These are phyloP conservation scores for Diaporthe sp. DNA, from an alignment of 2,329 filamentous ascomycete genomes.

Conservation along the genomic window DNA sequence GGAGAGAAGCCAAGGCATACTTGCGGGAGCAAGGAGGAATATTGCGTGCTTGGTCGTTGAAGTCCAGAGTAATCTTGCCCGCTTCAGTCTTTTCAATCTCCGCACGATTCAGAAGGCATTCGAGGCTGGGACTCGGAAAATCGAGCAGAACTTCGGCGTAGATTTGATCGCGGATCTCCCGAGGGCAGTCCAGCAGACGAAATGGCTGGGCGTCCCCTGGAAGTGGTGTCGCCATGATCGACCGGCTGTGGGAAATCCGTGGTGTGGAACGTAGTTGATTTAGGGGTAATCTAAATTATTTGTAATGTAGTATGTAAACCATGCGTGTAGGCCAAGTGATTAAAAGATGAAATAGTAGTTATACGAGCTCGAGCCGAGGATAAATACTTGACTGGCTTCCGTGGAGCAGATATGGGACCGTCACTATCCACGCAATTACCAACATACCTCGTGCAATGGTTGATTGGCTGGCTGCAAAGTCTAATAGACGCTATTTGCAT, in stretches of 20 bases:
- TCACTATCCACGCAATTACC: neutral
- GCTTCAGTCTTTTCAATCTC: neutral
- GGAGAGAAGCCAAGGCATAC: fast-evolving
- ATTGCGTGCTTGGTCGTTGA: neutral
- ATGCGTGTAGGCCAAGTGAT: neutral
- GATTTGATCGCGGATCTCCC: neutral
- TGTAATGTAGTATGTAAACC: no score
- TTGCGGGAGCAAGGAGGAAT: neutral
- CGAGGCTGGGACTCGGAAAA: neutral
- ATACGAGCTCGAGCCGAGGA: neutral
- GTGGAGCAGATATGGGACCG: no score
- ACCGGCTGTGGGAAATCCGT: no score
- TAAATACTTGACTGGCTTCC: no score
- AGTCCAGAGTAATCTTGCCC: no score
- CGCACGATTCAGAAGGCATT: neutral
- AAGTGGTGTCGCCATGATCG: neutral
- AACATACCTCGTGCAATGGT: neutral
- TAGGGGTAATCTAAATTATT: no score
- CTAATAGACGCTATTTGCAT: neutral
- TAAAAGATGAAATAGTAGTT: neutral
- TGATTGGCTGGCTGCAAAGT: neutral
- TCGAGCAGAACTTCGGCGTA: neutral
- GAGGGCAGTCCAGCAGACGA: neutral
- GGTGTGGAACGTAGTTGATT: neutral
- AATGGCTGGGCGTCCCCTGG: neutral